Evolutionary conservation across 495 filamentous ascomycete genomes (phyloP).

Genomic region (Penicillium ochrochloron): DNA sequence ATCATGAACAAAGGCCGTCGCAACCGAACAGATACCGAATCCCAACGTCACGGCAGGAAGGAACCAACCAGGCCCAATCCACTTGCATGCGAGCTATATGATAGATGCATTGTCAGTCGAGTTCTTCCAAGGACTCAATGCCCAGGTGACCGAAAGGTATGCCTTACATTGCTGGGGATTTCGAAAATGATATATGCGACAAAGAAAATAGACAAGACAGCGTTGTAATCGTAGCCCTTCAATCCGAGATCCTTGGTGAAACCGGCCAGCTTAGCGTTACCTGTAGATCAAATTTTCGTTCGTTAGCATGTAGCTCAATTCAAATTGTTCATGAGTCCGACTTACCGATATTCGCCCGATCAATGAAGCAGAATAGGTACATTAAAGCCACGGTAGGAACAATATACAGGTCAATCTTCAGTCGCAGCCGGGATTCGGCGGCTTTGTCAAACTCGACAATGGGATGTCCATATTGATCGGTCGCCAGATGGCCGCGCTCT

Average conservation of each 20-base stretch:
- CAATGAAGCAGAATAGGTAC: slow-evolving; percentile 60
- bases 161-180: slow-evolving; percentile 69
- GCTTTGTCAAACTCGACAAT: slow-evolving; percentile 61
- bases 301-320: slow-evolving; percentile 18
- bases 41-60: slow-evolving; percentile 50
- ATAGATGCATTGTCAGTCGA: neutral
- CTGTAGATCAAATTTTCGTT: slow-evolving; percentile 16
- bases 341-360: slow-evolving; percentile 65
- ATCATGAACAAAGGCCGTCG: slow-evolving; percentile 53
- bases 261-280: slow-evolving; percentile 45
- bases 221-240: slow-evolving; percentile 64
- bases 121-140: neutral
- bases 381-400: slow-evolving; percentile 53
- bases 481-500: slow-evolving; percentile 62
- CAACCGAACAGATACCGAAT: slow-evolving; percentile 54
- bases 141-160: neutral
- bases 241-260: slow-evolving; percentile 56
- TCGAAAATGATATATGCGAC: slow-evolving; percentile 79
- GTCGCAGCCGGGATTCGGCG: slow-evolving; percentile 57
- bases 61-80: slow-evolving; percentile 56
- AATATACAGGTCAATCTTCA: slow-evolving; percentile 54
- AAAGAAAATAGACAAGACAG: slow-evolving; percentile 70
- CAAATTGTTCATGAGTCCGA: neutral
- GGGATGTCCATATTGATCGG: slow-evolving; percentile 63
- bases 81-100: slow-evolving; percentile 44